Evolutionary conservation across 2,329 filamentous ascomycete genomes (phyloP).

Genomic region (Pseudophaeomoniella oleicola): DNA sequence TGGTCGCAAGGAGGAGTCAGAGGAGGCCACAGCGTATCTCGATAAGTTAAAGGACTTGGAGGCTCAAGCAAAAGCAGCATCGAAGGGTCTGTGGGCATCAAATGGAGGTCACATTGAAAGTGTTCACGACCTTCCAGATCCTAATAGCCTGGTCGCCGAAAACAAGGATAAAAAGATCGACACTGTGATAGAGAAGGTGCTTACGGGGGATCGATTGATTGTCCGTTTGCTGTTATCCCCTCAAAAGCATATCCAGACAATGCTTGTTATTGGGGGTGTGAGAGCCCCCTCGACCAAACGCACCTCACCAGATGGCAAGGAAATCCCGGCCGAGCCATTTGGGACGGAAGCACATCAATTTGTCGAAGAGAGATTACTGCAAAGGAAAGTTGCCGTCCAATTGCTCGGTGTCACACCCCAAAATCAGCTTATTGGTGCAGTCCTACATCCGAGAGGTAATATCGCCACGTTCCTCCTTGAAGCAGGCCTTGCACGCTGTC

Average conservation of each 20-base stretch:
- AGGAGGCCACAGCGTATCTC: slow-evolving; percentile 55
- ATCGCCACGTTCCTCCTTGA: slow-evolving; percentile 85
- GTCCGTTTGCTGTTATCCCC: slow-evolving; percentile 67
- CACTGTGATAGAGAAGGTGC: slow-evolving; percentile 75
- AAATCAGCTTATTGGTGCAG: slow-evolving; percentile 73
- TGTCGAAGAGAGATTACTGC: slow-evolving; percentile 72
- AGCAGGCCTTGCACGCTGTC: slow-evolving; percentile 79
- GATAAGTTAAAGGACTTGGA: slow-evolving; percentile 68
- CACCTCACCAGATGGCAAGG: slow-evolving; percentile 61
- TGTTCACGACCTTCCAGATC: slow-evolving; percentile 64
- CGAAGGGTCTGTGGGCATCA: slow-evolving; percentile 67
- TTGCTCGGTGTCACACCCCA: slow-evolving; percentile 81
- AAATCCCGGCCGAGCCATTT: slow-evolving; percentile 73
- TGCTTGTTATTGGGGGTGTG: slow-evolving; percentile 79
- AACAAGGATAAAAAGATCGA: slow-evolving; percentile 79
- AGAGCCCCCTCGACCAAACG: slow-evolving; percentile 82
- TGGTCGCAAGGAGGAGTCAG: slow-evolving; percentile 75
- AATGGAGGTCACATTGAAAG: slow-evolving; percentile 53
- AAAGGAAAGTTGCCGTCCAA: slow-evolving; percentile 69
- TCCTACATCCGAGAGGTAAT: slow-evolving; percentile 81
- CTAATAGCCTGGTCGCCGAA: slow-evolving; percentile 60
- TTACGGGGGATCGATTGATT: slow-evolving; percentile 81
- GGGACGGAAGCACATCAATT: slow-evolving; percentile 81
- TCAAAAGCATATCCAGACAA: slow-evolving; percentile 74
- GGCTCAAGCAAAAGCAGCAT: slow-evolving; percentile 59